A percentile compares a stretch with the other conserved stretches of the same genome.
phyloP scores from a whole-genome alignment of 2,329 filamentous ascomycete species.

The Neopestalotiopsis clavispora region DNA sequence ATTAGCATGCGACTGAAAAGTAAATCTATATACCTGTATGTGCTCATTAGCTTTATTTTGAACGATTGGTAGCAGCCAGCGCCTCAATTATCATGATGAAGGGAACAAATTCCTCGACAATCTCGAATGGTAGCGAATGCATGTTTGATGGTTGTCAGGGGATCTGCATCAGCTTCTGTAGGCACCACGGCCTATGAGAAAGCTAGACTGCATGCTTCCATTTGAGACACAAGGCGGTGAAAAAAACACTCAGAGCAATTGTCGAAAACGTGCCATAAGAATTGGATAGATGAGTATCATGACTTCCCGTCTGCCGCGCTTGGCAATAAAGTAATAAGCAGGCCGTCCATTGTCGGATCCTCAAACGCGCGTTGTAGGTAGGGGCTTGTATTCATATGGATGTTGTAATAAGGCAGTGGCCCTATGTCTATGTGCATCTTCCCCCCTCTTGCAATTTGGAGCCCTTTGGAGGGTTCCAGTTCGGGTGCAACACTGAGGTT shows the following conservation, averaged over 20 bases:
- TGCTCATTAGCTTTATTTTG: not conserved
- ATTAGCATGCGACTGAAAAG: not conserved
- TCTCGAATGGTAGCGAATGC: not conserved
- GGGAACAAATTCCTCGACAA: no score
- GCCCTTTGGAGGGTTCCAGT: constrained; percentile 5
- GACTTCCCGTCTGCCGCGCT: constrained; percentile 1
- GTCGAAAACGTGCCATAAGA: constrained; percentile 2
- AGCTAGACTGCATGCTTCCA: not conserved
- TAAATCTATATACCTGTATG: not conserved
- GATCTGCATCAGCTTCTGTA: not conserved
- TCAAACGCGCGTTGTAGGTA: not conserved
- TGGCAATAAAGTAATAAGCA: not conserved
- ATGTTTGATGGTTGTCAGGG: not conserved
- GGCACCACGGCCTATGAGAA: not conserved
- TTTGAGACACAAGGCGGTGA: not conserved
- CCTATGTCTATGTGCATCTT: not conserved
- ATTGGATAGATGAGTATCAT: not conserved
- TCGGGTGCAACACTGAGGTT: constrained; percentile 13
- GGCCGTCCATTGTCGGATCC: not conserved
- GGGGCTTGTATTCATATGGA: not conserved
- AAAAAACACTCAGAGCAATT: not conserved
- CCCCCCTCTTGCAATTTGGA: not conserved
- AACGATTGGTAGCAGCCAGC: not conserved
- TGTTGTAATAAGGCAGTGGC: not conserved
- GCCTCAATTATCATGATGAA: not conserved